Evolutionary conservation across 208 protist species (phyloP), one percentile per base, ranked within the genome.

Genomic region (Trypanosoma vivax): DNA sequence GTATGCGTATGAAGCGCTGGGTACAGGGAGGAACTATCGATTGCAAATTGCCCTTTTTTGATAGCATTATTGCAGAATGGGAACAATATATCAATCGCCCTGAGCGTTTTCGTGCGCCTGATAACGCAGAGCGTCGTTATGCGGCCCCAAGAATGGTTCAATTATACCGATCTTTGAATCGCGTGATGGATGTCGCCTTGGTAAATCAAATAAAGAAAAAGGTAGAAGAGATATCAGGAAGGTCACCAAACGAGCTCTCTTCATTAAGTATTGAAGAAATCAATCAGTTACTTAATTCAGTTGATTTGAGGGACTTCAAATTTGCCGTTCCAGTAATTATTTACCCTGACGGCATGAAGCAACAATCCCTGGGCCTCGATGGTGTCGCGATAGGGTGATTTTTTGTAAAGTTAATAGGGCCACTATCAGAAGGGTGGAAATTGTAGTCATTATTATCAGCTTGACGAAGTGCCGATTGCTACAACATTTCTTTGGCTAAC

Each of bases 1-100:
- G 86, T 61, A 94, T 94, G 86, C 66, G 86, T 37, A 94, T 94
- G 86, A 94, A 94, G 61, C 71, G 81, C 0, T 94, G 86, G 86
- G 86, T 94, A 50, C 86, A 94, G 63, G 86, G 80, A 53, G 86
- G 86, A 40, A 88, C 76, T 40, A 86, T 94, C 29, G 82, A 94
- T 57, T 62, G 65, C 28, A 90, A 89, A 53, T 50, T 78, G 31
- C 45, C 79, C 7, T 94, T 83, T 52, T 94, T 94, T 50, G 78
- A 94, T 55, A 90, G 82, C 49, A 56, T 82, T 39, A 74, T 94
- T 53, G 68, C 69, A n/a, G 82, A 94, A 54, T 94, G 86, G 86
- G 82, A 94, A 71, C 82, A 94, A 70, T 89, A 89, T 69, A 73
- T 94, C 28, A 94, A 94, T 63, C 79, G 86, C 34, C 80, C 82